Evolutionary conservation across 495 filamentous ascomycete species (phyloP), one percentile per base, ranked within the genome.

Genomic region (Talaromyces wortmannii): DNA sequence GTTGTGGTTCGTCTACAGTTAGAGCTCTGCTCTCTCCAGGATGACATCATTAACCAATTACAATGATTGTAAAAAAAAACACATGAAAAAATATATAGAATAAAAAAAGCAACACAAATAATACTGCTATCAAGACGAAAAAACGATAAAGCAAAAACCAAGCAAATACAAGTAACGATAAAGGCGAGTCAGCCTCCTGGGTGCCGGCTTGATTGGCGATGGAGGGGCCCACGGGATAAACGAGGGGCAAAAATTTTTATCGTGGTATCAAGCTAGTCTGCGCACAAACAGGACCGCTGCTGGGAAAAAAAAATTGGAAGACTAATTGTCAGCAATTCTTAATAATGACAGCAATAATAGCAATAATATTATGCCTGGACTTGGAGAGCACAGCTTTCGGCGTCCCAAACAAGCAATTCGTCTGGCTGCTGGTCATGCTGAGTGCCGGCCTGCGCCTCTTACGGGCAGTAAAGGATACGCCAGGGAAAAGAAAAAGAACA

Each of bases 191-290:
- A 23, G 23, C 23, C 23, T 23, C 2, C 23, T 23, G 23, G 36
- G 36, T 40, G 36, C 8, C 36, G 36, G 36, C 8, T 16, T 32
- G 48, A 50, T 50, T 50, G 48, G 48, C 48, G 31, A 11, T 44
- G 50, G 50, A 52, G 50, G 50, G 50, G 50, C 48, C 48, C 29
- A 1, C 29, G 46, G 11, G 33, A 40, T 53, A 53, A 53, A 53
- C 52, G 52, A 53, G 52, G 52, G 52, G 52, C 52, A 53, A 53
- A 53, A 45, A 43, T 53, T 53, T 53, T 29, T 31, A 11, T 43
- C n/a, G 23, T 30, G 11, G 30, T 23, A 29, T 6, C 42, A 18
- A 43, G 8, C 8, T 53, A 40, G 7, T 45, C n/a, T 40, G 50
- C 50, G 50, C 50, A 52, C 50, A 52, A 52, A 52, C 36, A 45